Percentiles rank a stretch among this genome's conserved stretches.
phyloP scores from a whole-genome alignment of 2,329 filamentous ascomycete genomes.

The Trichoderma sp. region DNA sequence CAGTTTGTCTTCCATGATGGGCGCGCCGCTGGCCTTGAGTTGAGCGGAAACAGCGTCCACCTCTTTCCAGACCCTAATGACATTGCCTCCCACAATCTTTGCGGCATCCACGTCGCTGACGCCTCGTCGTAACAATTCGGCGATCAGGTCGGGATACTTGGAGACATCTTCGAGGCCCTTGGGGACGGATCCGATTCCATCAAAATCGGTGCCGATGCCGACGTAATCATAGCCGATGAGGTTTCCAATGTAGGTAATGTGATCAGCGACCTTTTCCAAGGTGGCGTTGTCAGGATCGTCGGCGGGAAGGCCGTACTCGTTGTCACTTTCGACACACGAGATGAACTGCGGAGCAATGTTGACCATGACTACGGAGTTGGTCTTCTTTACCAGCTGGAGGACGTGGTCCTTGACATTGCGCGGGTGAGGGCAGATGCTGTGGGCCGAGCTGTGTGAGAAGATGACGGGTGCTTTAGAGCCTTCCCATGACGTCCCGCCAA shows the following conservation, averaged over 20 bases:
- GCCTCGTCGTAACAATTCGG: constrained; percentile 69
- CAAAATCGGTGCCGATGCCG: constrained; percentile 86
- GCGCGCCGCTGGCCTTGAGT: constrained; percentile 59
- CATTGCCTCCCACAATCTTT: constrained; percentile 76
- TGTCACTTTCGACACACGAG: constrained; percentile 63
- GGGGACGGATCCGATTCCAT: constrained; percentile 68
- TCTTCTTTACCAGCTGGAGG: constrained; percentile 70
- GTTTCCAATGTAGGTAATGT: constrained; percentile 79
- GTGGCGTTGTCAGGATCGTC: constrained; percentile 68
- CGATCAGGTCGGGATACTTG: constrained; percentile 76
- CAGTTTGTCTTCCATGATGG: constrained; percentile 52
- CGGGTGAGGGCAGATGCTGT: constrained; percentile 79
- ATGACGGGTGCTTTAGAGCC: constrained; percentile 81
- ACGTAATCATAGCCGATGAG: constrained; percentile 85
- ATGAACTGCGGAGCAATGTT: constrained; percentile 85
- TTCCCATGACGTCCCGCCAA: constrained; percentile 64
- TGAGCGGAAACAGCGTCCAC: constrained; percentile 69
- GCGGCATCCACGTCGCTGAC: constrained; percentile 70
- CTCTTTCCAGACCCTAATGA: constrained; percentile 79
- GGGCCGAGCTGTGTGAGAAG: constrained; percentile 83
- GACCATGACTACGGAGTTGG: constrained; percentile 80
- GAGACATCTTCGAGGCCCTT: constrained; percentile 79
- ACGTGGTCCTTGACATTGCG: constrained; percentile 88
- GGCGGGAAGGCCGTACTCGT: constrained; percentile 64
- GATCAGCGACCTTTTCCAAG: constrained; percentile 72